phyloP scores from a whole-genome alignment of 257 asterid genomes.

The Solanum pinnatisectum region DNA sequence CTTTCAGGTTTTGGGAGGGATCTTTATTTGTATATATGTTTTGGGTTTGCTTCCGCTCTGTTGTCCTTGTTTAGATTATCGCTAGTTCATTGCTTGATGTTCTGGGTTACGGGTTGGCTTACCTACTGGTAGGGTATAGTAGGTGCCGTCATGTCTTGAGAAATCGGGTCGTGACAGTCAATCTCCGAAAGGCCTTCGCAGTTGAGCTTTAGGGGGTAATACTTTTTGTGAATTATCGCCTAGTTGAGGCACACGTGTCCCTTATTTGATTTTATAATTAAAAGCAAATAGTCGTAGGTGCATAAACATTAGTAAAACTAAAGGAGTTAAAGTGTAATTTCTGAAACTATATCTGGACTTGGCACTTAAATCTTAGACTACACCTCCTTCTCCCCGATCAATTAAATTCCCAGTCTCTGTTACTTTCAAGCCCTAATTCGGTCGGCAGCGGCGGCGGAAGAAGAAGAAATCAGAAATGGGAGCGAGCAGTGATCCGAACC shows the following conservation, averaged over 20 bases:
- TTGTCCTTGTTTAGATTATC: no score
- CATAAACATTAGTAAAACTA: neutral
- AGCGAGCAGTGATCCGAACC: conserved; percentile 61
- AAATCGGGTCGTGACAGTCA: no score
- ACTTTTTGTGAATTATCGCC: no score
- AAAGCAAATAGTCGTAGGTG: neutral
- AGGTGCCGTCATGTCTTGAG: no score
- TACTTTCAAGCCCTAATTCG: neutral
- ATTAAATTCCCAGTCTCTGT: neutral
- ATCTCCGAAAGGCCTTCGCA: no score
- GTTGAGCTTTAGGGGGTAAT: no score
- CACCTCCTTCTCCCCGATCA: neutral
- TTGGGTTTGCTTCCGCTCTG: no score
- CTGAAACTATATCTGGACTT: neutral
- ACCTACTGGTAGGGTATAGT: no score
- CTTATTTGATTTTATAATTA: neutral
- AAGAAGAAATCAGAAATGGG: conserved; percentile 31
- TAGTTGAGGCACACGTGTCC: neutral
- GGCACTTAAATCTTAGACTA: neutral
- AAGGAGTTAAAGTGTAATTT: neutral
- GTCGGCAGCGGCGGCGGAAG: neutral
- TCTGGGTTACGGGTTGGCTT: no score
- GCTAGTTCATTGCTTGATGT: no score
- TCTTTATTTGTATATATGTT: no score
- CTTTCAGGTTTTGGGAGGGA: no score